These are phyloP conservation scores for Aspergillus sp. DNA, from an alignment of 2,329 filamentous ascomycete species.

Conservation along the genomic window DNA sequence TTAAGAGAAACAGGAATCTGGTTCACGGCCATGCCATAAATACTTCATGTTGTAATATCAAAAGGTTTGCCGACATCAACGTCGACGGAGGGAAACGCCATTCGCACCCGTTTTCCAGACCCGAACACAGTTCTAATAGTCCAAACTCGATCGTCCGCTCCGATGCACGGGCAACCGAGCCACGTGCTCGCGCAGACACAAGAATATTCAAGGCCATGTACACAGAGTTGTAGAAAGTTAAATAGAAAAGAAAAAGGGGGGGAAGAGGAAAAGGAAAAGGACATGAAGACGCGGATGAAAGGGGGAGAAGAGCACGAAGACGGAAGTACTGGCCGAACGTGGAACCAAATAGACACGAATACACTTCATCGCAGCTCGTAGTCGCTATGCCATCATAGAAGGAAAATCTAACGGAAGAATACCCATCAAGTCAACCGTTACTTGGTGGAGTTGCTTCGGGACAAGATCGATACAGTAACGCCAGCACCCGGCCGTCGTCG, in stretches of 20 bases:
- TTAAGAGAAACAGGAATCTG: slow-evolving; percentile 11
- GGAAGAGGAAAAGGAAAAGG: slow-evolving; percentile 18
- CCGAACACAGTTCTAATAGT: slow-evolving; percentile 47
- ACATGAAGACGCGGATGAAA: slow-evolving; percentile 18
- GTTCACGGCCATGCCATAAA: slow-evolving; percentile 31
- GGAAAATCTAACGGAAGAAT: slow-evolving; percentile 24
- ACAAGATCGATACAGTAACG: slow-evolving; percentile 37
- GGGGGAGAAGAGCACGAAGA: slow-evolving; percentile 17
- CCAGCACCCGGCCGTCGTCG: slow-evolving; percentile 43
- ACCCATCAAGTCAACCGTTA: slow-evolving; percentile 27
- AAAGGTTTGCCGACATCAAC: slow-evolving; percentile 35
- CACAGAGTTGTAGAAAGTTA: slow-evolving; percentile 36
- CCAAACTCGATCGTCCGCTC: slow-evolving; percentile 39
- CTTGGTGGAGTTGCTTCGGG: slow-evolving; percentile 47
- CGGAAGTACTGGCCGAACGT: slow-evolving; percentile 25
- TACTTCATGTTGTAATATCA: slow-evolving; percentile 35
- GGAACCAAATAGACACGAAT: slow-evolving; percentile 30
- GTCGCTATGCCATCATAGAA: slow-evolving; percentile 41
- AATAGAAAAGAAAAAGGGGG: slow-evolving; percentile 24
- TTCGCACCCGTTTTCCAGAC: slow-evolving; percentile 47
- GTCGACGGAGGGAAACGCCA: slow-evolving; percentile 42
- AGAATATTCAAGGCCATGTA: slow-evolving; percentile 46
- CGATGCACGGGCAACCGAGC: slow-evolving; percentile 26
- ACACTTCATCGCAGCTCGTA: slow-evolving; percentile 39
- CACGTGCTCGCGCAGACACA: slow-evolving; percentile 30